Conservation (phyloP, 352 stramenopile genomes). For the Phytophthora megakarya region DNA sequence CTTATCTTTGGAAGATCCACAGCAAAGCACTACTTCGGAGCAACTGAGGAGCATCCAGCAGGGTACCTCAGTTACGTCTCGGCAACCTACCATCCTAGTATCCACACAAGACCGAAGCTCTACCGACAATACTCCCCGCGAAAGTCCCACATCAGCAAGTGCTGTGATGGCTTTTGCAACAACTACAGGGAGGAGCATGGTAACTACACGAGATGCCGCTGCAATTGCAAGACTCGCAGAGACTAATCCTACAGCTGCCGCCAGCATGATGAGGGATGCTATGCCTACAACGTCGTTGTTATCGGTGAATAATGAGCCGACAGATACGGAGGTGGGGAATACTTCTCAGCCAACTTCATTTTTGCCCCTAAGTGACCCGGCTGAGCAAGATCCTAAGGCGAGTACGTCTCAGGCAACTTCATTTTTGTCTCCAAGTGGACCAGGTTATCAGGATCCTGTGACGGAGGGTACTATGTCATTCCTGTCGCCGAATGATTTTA, state of each 20-base stretch:
- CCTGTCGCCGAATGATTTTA: conserved; percentile 48
- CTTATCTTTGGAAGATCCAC: background rate
- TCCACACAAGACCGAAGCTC: conserved; percentile 5
- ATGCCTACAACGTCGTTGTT: conserved; percentile 9
- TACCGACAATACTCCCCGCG: background rate
- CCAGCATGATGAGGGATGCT: background rate
- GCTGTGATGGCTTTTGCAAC: background rate
- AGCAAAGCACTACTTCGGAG: conserved; percentile 1
- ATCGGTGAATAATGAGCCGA: background rate
- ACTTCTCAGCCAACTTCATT: conserved; percentile 21
- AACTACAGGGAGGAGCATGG: background rate
- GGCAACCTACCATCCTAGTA: conserved; percentile 5
- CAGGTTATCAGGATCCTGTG: conserved; percentile 9
- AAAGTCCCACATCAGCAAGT: conserved; percentile 4
- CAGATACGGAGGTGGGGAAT: background rate
- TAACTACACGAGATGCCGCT: conserved; percentile 16
- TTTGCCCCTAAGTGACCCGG: conserved; percentile 19
- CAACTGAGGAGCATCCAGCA: background rate
- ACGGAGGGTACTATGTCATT: conserved; percentile 44
- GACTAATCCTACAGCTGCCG: conserved; percentile 5
- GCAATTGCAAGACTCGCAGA: conserved; percentile 32
- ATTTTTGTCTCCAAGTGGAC: conserved; percentile 24
- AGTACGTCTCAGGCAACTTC: conserved; percentile 16
- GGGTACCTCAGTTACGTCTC: background rate
- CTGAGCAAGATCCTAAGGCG: conserved; percentile 8